Evolutionary conservation across 2,329 filamentous ascomycete species (phyloP), one percentile per base, ranked within the genome.

Genomic region (Didymella sp.): DNA sequence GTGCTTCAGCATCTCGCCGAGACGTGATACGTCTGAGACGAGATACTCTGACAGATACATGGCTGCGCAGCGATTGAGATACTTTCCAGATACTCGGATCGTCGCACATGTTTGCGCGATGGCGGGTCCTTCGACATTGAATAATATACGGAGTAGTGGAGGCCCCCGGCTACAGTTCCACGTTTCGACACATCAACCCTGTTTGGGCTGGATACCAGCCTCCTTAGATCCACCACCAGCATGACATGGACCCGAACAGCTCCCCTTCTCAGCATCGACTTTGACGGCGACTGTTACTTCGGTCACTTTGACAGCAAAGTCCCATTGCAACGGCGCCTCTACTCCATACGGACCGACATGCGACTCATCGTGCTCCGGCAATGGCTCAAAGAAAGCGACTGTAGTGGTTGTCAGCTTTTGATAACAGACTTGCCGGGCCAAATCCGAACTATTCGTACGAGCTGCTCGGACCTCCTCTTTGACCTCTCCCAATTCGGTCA

Each of bases 271-370:
- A 15, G 11, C 12, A n/a, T 43, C 42, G 2, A 30, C 15, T 15
- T 52, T 51, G 12, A 43, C 44, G 6, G 30, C 21, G 4, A 51
- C 48, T 7, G 2, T 31, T 2, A 56, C 28, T 25, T 56, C 41
- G 4, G 33, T 41, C 11, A 56, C 42, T n/a, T 17, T 37, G 3
- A 54, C 37, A 2, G 55, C 11, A 44, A 51, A 54, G 12, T n/a
- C 27, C 59, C 59, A 62, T 6, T 57, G 42, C 3, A 47, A 44
- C 9, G 56, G 56, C 25, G 27, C 44, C 27, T 62, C 59, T 9
- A 62, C 59, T n/a, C 59, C 59, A 40, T 62, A 62, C 12, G 56
- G 59, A 9, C 59, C 59, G 27, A 35, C 43, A 33, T 62, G 56
- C 15, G 43, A 40, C 7, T 62, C 56, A n/a, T 62, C 31, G 33